Percentiles rank a stretch among this genome's conserved stretches.
phyloP scores from a whole-genome alignment of 768 basidiomycete genomes.

The Pisolithus orientalis region DNA sequence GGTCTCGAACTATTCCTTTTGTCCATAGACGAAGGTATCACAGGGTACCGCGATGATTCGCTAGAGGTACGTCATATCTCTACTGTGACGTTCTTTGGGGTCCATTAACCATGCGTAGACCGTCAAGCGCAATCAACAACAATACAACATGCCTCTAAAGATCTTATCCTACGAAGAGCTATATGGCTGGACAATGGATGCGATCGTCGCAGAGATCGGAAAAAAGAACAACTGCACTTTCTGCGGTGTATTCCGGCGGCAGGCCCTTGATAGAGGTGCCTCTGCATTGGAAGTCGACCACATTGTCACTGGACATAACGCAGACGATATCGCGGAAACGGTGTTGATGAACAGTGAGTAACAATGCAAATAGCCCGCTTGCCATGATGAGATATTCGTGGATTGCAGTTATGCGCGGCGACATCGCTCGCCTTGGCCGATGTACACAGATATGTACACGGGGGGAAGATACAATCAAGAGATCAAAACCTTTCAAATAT shows the following conservation, averaged over 20 bases:
- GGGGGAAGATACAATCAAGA: slow-evolving; percentile 92
- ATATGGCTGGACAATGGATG: slow-evolving; percentile 99
- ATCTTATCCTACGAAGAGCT: slow-evolving; percentile 94
- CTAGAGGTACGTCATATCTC: slow-evolving; percentile 58
- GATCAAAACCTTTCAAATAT: slow-evolving; percentile 99
- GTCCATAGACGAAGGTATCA: slow-evolving; percentile 98
- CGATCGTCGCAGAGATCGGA: slow-evolving; percentile 89
- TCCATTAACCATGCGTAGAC: slow-evolving; percentile 47
- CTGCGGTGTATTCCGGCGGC: slow-evolving; percentile 95
- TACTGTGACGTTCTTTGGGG: not conserved
- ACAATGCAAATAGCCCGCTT: slow-evolving; percentile 4
- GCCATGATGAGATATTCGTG: not conserved
- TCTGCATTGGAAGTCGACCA: slow-evolving; percentile 86
- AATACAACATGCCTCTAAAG: slow-evolving; percentile 93
- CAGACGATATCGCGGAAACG: slow-evolving; percentile 98
- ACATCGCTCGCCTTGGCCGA: slow-evolving; percentile 88
- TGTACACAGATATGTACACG: slow-evolving; percentile 95
- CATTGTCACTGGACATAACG: slow-evolving; percentile 98
- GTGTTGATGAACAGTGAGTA: slow-evolving; percentile 94
- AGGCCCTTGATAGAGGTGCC: slow-evolving; percentile 94
- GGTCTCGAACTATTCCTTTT: slow-evolving; percentile 86
- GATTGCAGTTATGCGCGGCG: slow-evolving; percentile 86
- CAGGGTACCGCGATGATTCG: slow-evolving; percentile 96
- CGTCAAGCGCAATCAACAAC: slow-evolving; percentile 93
- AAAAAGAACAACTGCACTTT: slow-evolving; percentile 99